phyloP scores from a whole-genome alignment of 768 basidiomycete species.

The Leucocoprinus sp. region DNA sequence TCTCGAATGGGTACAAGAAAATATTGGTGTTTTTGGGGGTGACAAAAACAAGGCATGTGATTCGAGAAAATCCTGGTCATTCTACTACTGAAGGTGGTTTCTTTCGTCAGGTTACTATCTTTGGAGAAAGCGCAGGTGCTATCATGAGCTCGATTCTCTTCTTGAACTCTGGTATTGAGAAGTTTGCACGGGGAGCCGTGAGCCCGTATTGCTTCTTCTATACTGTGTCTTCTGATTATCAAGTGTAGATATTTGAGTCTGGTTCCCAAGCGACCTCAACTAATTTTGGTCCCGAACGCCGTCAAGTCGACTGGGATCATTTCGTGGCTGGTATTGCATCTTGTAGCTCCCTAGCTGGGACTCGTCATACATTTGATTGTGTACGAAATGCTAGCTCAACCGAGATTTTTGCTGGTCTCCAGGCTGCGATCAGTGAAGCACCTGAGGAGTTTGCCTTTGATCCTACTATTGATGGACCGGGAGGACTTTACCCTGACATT shows the following conservation, averaged over 20 bases:
- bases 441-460: slow-evolving; percentile 21
- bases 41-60: slow-evolving; percentile 27
- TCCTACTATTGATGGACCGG: slow-evolving; percentile 34
- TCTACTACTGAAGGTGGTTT: background rate
- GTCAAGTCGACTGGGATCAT: slow-evolving; percentile 28
- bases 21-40: slow-evolving; percentile 55
- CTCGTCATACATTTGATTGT: slow-evolving; percentile 29
- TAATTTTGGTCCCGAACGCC: slow-evolving; percentile 22
- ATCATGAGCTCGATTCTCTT: slow-evolving; percentile 32
- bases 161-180: slow-evolving; percentile 25
- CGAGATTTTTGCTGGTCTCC: slow-evolving; percentile 18
- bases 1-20: slow-evolving; percentile 47
- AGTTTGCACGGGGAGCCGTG: slow-evolving; percentile 27
- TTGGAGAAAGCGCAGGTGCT: slow-evolving; percentile 50
- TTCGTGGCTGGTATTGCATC: slow-evolving; percentile 29
- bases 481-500: slow-evolving; percentile 30
- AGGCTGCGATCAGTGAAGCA: slow-evolving; percentile 12
- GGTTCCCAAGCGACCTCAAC: slow-evolving; percentile 29
- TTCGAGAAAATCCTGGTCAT: no score
- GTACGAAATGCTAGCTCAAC: slow-evolving; percentile 17
- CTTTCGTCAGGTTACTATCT: slow-evolving; percentile 34
- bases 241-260: slow-evolving; percentile 31
- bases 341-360: slow-evolving; percentile 21
- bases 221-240: background rate
- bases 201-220: background rate